These are phyloP conservation scores for Leccinum truebloodii DNA, from an alignment of 768 basidiomycete genomes.

Conservation along the genomic window DNA sequence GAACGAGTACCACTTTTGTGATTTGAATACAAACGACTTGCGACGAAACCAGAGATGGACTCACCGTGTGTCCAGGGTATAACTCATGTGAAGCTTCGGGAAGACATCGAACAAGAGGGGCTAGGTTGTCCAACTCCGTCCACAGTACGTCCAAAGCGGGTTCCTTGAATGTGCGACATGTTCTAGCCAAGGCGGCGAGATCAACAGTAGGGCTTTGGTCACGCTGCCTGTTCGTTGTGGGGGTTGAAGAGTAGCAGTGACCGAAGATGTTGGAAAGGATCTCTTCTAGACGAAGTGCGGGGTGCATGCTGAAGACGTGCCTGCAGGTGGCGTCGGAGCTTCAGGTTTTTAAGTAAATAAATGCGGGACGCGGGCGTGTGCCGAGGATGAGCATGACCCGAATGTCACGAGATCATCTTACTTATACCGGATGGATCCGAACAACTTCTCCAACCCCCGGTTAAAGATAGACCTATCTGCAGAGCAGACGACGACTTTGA, in stretches of 20 bases:
- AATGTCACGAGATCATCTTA: neutral
- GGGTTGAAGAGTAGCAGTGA: constrained; percentile 7
- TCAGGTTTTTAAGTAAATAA: neutral
- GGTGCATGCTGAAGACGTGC: constrained; percentile 5
- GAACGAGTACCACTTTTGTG: constrained; percentile 9
- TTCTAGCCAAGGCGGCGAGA: constrained; percentile 17
- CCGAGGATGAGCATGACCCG: neutral
- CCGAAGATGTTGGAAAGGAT: constrained; percentile 14
- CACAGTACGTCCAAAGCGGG: constrained; percentile 20
- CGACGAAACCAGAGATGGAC: neutral
- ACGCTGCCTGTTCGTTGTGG: neutral
- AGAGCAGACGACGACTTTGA: no score
- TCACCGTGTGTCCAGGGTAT: constrained; percentile 4
- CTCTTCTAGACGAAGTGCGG: constrained; percentile 9
- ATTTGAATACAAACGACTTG: neutral
- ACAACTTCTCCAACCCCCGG: no score
- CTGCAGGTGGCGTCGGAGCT: neutral
- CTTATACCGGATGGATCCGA: neutral
- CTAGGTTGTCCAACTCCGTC: constrained; percentile 15
- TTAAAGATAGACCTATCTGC: no score
- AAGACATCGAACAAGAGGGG: constrained; percentile 16
- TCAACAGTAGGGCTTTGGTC: constrained; percentile 1
- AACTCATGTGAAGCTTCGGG: neutral
- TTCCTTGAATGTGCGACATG: constrained; percentile 21
- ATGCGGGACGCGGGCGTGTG: neutral